Conservation (phyloP, 331 rosid genomes). For the Malus hybrid region DNA sequence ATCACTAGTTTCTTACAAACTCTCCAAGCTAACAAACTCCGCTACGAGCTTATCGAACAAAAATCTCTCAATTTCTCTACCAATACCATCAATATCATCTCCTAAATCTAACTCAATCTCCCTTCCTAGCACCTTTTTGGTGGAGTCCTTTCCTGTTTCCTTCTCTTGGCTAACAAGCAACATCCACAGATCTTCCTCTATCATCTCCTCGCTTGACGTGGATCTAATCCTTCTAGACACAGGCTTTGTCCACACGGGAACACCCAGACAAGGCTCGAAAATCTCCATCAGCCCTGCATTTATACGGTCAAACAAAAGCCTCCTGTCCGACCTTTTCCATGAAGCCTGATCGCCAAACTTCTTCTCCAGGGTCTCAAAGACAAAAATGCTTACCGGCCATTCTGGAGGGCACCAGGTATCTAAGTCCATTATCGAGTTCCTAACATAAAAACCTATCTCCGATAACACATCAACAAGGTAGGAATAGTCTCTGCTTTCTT, state of each 20-base stretch:
- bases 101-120: conserved; percentile 56
- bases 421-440: conserved; percentile 28
- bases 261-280: conserved; percentile 39
- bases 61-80: conserved; percentile 50
- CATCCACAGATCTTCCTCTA: conserved; percentile 72
- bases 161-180: conserved; percentile 49
- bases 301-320: conserved; percentile 74
- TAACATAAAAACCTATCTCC: conserved; percentile 37
- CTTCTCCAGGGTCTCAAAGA: conserved; percentile 66
- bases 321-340: conserved; percentile 72
- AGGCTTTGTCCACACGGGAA: conserved; percentile 42
- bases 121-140: conserved; percentile 31
- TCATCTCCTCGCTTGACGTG: conserved; percentile 28
- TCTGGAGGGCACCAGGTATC: conserved; percentile 42
- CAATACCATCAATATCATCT: conserved; percentile 51
- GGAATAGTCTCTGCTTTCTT: conserved; percentile 65
- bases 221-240: conserved; percentile 49
- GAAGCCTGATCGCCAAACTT: conserved; percentile 58
- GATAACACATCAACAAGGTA: conserved; percentile 65
- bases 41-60: conserved; percentile 55
- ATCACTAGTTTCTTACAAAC: conserved; percentile 21
- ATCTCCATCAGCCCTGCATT: conserved; percentile 48
- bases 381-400: conserved; percentile 50
- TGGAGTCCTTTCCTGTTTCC: conserved; percentile 35
- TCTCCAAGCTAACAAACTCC: conserved; percentile 42